Evolutionary conservation across 228 moss, liverwort and hornwort species (phyloP).

Genomic region (Sphagnum magellanicum): DNA sequence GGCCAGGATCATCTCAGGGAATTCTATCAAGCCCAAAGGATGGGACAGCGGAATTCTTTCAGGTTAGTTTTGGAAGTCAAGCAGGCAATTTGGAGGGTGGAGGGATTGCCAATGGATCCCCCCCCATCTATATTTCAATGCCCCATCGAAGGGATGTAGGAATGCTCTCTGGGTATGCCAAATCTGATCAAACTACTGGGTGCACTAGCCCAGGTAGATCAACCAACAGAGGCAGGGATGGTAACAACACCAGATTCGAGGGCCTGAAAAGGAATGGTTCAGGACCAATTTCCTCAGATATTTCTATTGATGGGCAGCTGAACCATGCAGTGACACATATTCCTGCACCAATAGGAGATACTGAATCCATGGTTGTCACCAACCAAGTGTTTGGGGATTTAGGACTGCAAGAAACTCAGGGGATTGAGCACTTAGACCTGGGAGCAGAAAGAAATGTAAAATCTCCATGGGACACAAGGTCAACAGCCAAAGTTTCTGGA

Average conservation of each 20-base stretch:
- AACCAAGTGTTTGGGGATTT: constrained; percentile 4
- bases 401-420: constrained; percentile 1
- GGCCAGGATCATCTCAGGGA: constrained; percentile 20
- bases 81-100: constrained; percentile 14
- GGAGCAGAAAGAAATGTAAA: constrained; percentile 12
- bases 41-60: constrained; percentile 32
- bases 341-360: constrained; percentile 3
- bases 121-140: constrained; percentile 45
- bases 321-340: constrained; percentile 1
- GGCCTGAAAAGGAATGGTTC: constrained; percentile 9
- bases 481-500: neutral
- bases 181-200: constrained; percentile 5
- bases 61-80: constrained; percentile 22
- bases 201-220: constrained; percentile 5
- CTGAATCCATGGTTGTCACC: constrained; percentile 7
- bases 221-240: constrained; percentile 11
- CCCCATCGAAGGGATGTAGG: constrained; percentile 29
- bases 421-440: constrained; percentile 7
- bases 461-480: constrained; percentile 22
- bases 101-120: constrained; percentile 28
- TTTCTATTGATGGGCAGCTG: constrained; percentile 8
- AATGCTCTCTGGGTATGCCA: constrained; percentile 11
- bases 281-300: constrained; percentile 5
- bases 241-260: constrained; percentile 6
- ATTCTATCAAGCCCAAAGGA: constrained; percentile 26